Percentiles rank a stretch among this genome's conserved stretches.
Evolutionary conservation across 1,284 basidiomycete genomes (phyloP).

Genomic region (Marasmius tenuissimus): DNA sequence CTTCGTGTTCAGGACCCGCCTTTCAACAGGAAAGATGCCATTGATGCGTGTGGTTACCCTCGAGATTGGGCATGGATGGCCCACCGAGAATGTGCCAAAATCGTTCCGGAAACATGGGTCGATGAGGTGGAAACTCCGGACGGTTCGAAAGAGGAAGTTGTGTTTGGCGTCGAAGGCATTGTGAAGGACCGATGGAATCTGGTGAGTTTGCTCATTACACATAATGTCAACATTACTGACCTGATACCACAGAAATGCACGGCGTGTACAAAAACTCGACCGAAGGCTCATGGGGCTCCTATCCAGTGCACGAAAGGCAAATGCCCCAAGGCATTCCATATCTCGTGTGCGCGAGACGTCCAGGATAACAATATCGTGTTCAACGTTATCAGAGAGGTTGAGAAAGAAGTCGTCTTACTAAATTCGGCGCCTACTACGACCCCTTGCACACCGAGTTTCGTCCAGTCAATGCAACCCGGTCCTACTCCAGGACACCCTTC

Average conservation of each 20-base stretch:
- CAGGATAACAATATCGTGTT: conserved; percentile 56
- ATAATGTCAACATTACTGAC: conserved; percentile 9
- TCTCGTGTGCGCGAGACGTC: conserved; percentile 80
- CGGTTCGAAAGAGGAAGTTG: conserved; percentile 49
- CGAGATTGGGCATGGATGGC: conserved; percentile 55
- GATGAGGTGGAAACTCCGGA: conserved; percentile 56
- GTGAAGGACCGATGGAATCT: conserved; percentile 89
- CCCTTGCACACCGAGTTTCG: not conserved
- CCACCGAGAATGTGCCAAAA: conserved; percentile 74
- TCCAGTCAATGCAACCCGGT: conserved; percentile 23
- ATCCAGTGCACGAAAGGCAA: conserved; percentile 94
- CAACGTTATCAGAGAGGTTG: conserved; percentile 62
- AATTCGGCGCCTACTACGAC: conserved; percentile 27
- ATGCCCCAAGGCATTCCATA: conserved; percentile 91
- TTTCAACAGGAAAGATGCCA: conserved; percentile 46
- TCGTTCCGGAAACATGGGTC: conserved; percentile 86
- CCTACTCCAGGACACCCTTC: conserved; percentile 5
- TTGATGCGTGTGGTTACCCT: conserved; percentile 43
- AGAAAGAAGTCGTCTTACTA: conserved; percentile 72
- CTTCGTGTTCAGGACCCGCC: conserved; percentile 73
- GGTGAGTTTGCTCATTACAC: conserved; percentile 47
- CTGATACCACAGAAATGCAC: conserved; percentile 74
- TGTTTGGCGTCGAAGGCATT: conserved; percentile 83
- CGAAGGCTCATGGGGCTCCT: conserved; percentile 83
- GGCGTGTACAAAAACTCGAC: conserved; percentile 68